Conservation (phyloP, 768 basidiomycete species). For the Pisolithus microcarpus region DNA sequence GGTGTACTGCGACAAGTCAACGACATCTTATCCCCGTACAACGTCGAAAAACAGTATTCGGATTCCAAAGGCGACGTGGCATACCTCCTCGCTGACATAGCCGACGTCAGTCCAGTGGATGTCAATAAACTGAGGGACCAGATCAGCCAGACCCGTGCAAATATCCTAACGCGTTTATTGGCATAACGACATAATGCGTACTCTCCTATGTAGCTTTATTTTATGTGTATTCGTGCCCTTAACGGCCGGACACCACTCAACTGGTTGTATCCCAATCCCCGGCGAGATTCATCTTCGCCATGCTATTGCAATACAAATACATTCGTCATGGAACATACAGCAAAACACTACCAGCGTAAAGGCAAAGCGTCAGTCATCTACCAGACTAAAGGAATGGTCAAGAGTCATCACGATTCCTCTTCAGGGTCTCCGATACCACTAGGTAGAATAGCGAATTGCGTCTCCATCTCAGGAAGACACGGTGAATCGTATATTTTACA, state of each 20-base stretch:
- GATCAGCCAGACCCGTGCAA: constrained; percentile 74
- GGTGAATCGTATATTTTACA: constrained; percentile 99
- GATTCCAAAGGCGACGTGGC: constrained; percentile 91
- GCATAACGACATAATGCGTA: constrained; percentile 32
- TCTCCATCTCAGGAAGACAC: constrained; percentile 94
- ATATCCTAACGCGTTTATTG: constrained; percentile 85
- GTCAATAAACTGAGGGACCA: constrained; percentile 69
- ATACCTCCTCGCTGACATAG: constrained; percentile 96
- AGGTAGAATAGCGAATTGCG: constrained; percentile 85
- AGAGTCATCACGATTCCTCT: constrained; percentile 53
- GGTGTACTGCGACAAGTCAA: constrained; percentile 95
- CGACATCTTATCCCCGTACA: constrained; percentile 88
- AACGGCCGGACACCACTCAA: constrained; percentile 38
- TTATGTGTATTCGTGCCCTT: constrained; percentile 2
- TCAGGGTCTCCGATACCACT: constrained; percentile 94
- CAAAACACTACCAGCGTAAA: background rate
- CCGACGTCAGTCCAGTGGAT: constrained; percentile 77
- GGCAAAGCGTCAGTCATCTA: background rate
- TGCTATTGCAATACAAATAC: constrained; percentile 8
- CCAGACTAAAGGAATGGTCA: background rate
- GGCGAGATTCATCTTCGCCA: background rate
- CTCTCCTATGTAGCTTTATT: background rate
- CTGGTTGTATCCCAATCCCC: constrained; percentile 30
- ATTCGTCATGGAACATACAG: constrained; percentile 4
- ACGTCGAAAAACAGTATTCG: constrained; percentile 99